phyloP scores from a whole-genome alignment of 257 asterid genomes.

The Solanum piurae region DNA sequence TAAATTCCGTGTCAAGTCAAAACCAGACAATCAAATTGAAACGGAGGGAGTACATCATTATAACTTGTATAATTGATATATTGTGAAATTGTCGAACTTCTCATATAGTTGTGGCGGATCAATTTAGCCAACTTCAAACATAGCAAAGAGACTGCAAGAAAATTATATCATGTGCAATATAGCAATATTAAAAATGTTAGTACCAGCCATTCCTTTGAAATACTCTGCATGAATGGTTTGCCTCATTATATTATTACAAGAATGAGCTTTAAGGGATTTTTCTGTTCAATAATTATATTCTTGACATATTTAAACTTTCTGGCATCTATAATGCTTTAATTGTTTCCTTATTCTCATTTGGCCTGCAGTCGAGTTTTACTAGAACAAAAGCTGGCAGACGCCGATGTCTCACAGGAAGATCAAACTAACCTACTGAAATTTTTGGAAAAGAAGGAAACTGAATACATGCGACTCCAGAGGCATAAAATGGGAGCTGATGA shows the following conservation, averaged over 20 bases:
- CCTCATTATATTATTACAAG: neutral
- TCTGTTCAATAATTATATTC: neutral
- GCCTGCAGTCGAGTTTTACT: slow-evolving; percentile 65
- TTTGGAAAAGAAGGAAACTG: slow-evolving; percentile 93
- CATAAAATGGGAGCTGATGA: slow-evolving; percentile 95
- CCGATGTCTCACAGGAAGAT: slow-evolving; percentile 97
- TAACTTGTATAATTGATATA: neutral
- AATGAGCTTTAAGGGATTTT: neutral
- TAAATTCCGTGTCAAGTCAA: neutral
- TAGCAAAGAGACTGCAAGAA: neutral
- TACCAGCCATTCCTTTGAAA: neutral
- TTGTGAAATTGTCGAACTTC: neutral
- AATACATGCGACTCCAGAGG: slow-evolving; percentile 95
- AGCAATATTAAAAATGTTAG: neutral
- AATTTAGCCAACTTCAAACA: neutral
- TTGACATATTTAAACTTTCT: neutral
- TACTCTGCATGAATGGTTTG: neutral
- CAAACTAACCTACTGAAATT: slow-evolving; percentile 77
- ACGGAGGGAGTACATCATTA: neutral
- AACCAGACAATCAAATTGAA: neutral
- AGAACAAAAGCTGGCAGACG: slow-evolving; percentile 93
- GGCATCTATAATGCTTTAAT: neutral
- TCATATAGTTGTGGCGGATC: neutral
- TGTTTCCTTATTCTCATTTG: slow-evolving; percentile 6
- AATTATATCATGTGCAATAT: neutral